These are phyloP conservation scores for Salix suchowensis DNA, from an alignment of 345 rosid species.

Conservation along the genomic window DNA sequence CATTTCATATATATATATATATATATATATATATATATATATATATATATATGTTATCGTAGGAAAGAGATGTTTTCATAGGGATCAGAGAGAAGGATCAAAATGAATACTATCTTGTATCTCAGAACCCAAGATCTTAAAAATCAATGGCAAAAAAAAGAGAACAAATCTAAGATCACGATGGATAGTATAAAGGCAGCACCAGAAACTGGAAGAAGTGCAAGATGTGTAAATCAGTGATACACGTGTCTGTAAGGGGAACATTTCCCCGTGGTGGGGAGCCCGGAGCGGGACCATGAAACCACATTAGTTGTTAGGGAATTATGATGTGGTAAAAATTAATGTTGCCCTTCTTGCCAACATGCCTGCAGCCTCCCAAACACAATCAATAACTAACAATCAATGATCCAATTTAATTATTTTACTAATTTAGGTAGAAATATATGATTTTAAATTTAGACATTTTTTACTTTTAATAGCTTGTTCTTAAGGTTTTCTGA, in stretches of 20 bases:
- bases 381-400: too few species aligned
- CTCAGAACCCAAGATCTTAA: neutral
- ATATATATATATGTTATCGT: neutral
- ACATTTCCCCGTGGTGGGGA: constrained; percentile 7
- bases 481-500: too few species aligned
- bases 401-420: too few species aligned
- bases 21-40: too few species aligned
- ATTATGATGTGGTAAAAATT: neutral
- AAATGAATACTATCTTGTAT: neutral
- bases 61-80: constrained; percentile 20
- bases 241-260: constrained; percentile 25
- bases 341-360: constrained; percentile 16
- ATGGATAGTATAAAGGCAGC: neutral
- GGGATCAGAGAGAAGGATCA: neutral
- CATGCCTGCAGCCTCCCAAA: constrained; percentile 11
- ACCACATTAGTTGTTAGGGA: constrained; percentile 6
- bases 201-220: constrained; percentile 27
- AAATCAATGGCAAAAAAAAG: neutral
- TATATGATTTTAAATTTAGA: too few species aligned
- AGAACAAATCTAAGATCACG: constrained; percentile 18
- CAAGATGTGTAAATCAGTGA: constrained; percentile 9
- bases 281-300: constrained; percentile 34
- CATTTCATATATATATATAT: too few species aligned
- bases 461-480: too few species aligned
- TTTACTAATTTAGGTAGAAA: too few species aligned